Evolutionary conservation across 345 rosid species (phyloP).

Genomic region (Populus deltoides): DNA sequence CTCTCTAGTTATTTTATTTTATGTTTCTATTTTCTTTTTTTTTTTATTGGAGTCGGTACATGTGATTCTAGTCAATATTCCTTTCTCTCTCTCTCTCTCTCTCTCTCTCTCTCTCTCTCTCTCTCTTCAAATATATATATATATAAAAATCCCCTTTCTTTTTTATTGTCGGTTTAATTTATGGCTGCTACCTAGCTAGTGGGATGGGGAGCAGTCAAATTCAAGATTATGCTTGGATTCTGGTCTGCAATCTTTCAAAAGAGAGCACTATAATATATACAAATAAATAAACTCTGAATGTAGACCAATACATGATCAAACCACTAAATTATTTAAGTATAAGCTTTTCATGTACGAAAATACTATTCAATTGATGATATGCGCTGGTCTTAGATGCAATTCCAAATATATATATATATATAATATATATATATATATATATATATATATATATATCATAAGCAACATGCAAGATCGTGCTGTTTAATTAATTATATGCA

Average conservation of each 20-base stretch:
- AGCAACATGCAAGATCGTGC: background rate
- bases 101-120: background rate
- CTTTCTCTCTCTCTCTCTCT: background rate
- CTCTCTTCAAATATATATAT: background rate
- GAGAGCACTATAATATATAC: background rate
- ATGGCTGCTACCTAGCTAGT: background rate
- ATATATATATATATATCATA: background rate
- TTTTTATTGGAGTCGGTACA: no score
- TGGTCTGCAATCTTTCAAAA: background rate
- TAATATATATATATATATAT: no score
- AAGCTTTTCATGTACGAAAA: background rate
- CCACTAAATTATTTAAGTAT: background rate
- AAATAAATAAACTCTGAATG: background rate
- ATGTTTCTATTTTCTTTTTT: no score
- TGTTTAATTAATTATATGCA: background rate
- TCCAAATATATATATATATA: no score
- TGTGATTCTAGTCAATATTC: background rate
- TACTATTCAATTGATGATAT: background rate
- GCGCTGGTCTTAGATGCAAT: background rate
- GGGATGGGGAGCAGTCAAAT: background rate
- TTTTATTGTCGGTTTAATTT: background rate
- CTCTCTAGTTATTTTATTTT: no score
- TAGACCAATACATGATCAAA: background rate
- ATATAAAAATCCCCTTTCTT: background rate
- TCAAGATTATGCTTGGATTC: background rate